phyloP scores from a whole-genome alignment of 2,329 filamentous ascomycete species.

The Corniculantispora saksenae region DNA sequence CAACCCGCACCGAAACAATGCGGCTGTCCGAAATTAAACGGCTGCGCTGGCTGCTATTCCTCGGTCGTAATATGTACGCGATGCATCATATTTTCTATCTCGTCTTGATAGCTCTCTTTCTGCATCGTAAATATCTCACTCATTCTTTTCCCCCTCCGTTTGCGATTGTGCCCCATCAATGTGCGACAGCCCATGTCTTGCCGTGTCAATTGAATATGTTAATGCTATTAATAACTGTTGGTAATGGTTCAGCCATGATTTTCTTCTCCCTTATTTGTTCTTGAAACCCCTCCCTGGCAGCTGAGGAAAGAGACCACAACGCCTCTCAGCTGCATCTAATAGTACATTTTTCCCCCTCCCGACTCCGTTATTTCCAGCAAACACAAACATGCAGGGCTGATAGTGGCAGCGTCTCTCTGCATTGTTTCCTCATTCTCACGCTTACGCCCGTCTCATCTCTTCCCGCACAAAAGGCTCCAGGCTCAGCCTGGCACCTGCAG shows the following conservation, averaged over 20 bases:
- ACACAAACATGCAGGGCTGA: not conserved
- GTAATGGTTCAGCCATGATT: not conserved
- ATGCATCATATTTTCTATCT: conserved; percentile 8
- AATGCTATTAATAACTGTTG: not conserved
- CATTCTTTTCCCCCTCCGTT: not conserved
- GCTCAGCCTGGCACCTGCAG: conserved; percentile 34
- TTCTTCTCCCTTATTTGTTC: not conserved
- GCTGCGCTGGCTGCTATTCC: not conserved
- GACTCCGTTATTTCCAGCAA: not conserved
- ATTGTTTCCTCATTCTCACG: not conserved
- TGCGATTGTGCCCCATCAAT: not conserved
- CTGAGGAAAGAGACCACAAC: conserved; percentile 9
- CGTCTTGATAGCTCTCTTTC: not conserved
- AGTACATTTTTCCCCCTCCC: not conserved
- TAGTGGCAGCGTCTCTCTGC: not conserved
- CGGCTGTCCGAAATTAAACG: conserved; percentile 16
- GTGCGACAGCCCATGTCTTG: not conserved
- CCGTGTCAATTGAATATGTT: not conserved
- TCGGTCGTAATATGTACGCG: not conserved
- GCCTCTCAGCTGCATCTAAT: not conserved
- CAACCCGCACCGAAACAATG: conserved; percentile 12
- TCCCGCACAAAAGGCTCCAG: conserved; percentile 41
- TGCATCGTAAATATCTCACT: not conserved
- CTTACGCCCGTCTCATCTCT: conserved; percentile 25
- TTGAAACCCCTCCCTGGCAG: not conserved